Evolutionary conservation across 1,284 basidiomycete species (phyloP).

Genomic region (Cutaneotrichosporon sp.): DNA sequence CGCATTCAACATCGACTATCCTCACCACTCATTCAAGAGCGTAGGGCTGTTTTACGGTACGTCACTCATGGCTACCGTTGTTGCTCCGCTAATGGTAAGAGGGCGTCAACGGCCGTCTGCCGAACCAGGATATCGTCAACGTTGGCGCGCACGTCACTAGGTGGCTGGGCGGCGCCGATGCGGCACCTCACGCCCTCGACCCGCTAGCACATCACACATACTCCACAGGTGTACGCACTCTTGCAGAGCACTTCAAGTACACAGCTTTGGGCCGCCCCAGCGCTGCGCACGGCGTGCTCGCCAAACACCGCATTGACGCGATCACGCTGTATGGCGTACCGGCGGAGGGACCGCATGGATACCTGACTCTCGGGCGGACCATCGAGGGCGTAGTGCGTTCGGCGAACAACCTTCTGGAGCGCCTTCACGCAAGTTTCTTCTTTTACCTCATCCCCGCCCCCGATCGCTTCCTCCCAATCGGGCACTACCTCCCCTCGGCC

Average conservation of each 20-base stretch:
- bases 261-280: conserved; percentile 42
- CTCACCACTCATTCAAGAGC: conserved; percentile 91
- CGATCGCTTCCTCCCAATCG: conserved; percentile 79
- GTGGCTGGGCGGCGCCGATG: conserved; percentile 65
- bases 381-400: conserved; percentile 82
- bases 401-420: conserved; percentile 85
- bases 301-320: conserved; percentile 81
- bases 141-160: conserved; percentile 69
- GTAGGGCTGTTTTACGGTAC: conserved; percentile 83
- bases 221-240: conserved; percentile 28
- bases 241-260: conserved; percentile 40
- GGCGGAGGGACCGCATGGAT: conserved; percentile 87
- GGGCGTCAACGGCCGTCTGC: conserved; percentile 87
- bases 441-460: conserved; percentile 79
- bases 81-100: conserved; percentile 54
- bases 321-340: conserved; percentile 85
- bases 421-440: conserved; percentile 91
- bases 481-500: conserved; percentile 78
- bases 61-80: conserved; percentile 25
- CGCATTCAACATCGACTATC: conserved; percentile 89
- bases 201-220: conserved; percentile 10
- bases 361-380: conserved; percentile 81
- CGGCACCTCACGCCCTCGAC: conserved; percentile 69
- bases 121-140: conserved; percentile 93
- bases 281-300: conserved; percentile 51